phyloP scores from a whole-genome alignment of 768 basidiomycete genomes.

The Pleurotus djamor region DNA sequence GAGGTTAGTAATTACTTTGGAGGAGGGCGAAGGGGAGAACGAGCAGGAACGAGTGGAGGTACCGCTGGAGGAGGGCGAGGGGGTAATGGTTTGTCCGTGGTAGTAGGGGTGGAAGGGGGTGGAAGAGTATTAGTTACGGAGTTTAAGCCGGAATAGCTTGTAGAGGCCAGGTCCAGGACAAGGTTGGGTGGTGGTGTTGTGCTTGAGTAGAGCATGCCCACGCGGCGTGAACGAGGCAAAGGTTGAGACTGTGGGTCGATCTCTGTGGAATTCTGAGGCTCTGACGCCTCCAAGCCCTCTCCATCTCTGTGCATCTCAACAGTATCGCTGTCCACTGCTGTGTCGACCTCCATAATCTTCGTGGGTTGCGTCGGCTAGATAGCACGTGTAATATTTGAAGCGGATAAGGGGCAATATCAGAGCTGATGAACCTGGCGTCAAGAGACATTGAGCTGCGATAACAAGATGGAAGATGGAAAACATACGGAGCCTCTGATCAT shows the following conservation, averaged over 20 bases:
- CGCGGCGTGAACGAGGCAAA: slow-evolving; percentile 7
- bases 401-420: neutral
- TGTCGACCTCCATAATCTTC: neutral
- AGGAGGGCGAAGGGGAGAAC: slow-evolving; percentile 22
- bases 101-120: slow-evolving; percentile 2
- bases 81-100: neutral
- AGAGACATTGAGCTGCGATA: neutral
- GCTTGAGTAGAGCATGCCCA: slow-evolving; percentile 5
- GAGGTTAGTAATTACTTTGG: neutral
- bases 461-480: neutral
- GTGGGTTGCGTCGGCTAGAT: neutral
- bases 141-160: slow-evolving; percentile 5
- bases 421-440: neutral
- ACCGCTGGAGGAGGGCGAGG: slow-evolving; percentile 3
- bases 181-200: slow-evolving; percentile 1
- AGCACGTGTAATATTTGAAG: neutral
- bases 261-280: neutral
- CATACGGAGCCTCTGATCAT: slow-evolving; percentile 5
- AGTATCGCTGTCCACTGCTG: slow-evolving; percentile 3
- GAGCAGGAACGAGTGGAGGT: slow-evolving; percentile 17
- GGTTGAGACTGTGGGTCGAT: slow-evolving; percentile 5
- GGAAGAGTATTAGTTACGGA: neutral
- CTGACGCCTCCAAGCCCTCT: neutral
- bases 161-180: slow-evolving; percentile 6
- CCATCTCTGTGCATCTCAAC: slow-evolving; percentile 1